Base-by-base conservation (phyloP, 179 eudicot species). In the Corrigiola litoralis region DNA sequence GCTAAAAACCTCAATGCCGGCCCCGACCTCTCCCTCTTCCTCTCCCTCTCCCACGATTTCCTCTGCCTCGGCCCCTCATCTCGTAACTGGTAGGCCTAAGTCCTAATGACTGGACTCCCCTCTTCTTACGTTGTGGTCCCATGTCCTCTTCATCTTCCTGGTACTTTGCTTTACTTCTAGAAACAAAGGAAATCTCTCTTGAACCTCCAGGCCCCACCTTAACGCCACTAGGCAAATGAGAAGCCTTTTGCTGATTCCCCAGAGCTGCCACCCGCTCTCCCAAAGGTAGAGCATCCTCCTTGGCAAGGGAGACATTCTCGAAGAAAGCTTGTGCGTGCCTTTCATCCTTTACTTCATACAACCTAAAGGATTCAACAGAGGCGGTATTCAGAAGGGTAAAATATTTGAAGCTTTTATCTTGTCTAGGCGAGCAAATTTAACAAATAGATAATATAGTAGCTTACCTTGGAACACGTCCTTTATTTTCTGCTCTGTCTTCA, bases 121-220 rank as follows among this genome's bases (percentile, higher is more conserved):
- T 85, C 81, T 85, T 89, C 7, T 49, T 76, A 17, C 63, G 80
- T 7, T 60, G 77, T 42, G 73, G 70, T 13, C 81, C 87, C 53
- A 49, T 69, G 25, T 85, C 95, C 0, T 69, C 84, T 4, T 85
- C 92, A 48, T 92, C 87, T 77, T 92, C 98, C 73, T 37, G 65
- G 61, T 87, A 84, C 72, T 68, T 87, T 1, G 77, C 85, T 61
- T 78, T 76, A 63, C 82, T 90, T 72, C 80, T 81, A 37, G 97
- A 73, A 28, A 76, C 58, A 8, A 92, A 92, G 27, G 98, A 85
- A 40, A 92, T 86, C 75, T 90, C 97, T 66, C 97, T 70, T 4
- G 97, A 92, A 11, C 97, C 98, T 28, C 98, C 98, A 1, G 82
- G 84, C 7, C 97, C 98, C 21, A 76, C 70, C 74, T 86, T 90